Base-by-base conservation (phyloP, 2,329 filamentous ascomycete genomes). In the Fusarium buharicum region DNA sequence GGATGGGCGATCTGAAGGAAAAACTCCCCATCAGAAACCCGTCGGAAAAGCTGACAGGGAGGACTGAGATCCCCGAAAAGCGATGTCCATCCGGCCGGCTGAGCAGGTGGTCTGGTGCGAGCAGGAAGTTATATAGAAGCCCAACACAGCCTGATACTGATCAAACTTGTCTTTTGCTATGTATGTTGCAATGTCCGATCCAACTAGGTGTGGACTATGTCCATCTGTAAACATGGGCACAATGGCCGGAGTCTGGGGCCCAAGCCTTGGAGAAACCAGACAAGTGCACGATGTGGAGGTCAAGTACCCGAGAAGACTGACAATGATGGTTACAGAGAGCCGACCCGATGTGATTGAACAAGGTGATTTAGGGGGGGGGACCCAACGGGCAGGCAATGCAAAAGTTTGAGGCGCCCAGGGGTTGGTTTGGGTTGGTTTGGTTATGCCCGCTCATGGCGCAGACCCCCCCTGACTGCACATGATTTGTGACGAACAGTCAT, bases 101-200 rank as follows among this genome's bases (percentile, higher is more conserved):
- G 62, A 49, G 43, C 58, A 68, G 50, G 44, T 59, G 59, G 60
- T 57, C 34, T 58, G 58, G 55, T 40, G 27, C 53, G 55, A 47
- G 49, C 56, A 55, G 64, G 63, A 54, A 60, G 62, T 56, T 66
- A 63, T 64, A 69, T 69, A 70, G 57, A 66, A 59, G 52, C 56
- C 48, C 38, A 70, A 62, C 59, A 60, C 54, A 68, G 53, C 59
- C 56, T 50, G 59, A 62, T 45, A 66, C 61, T 69, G 64, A 69
- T 64, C 53, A 70, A 55, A 48, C 30, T 40, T 54, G 60, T 55
- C 44, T 48, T 24, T 36, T 57, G 50, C 53, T 39, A 37, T 50
- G 40, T 28, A 18, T 40, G 33, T 33, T 39, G 36, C 45, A 31
- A 47, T 22, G 27, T 8, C 33, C 20, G 33, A 22, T 14, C 39